Conservation (phyloP, 2,329 filamentous ascomycete species). For the Westerdykella sp. region DNA sequence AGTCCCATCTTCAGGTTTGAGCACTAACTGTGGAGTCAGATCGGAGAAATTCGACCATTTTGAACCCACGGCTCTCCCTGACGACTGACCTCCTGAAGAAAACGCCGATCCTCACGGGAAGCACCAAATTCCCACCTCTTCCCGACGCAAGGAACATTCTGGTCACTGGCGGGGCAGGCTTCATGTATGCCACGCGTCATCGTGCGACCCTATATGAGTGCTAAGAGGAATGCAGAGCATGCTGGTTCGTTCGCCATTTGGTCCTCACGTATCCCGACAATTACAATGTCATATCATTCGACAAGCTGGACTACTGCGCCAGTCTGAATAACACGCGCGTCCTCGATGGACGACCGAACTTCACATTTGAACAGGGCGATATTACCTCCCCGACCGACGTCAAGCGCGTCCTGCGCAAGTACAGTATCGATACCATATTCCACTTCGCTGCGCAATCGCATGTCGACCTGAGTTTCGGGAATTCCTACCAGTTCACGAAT, state of each 20-base stretch:
- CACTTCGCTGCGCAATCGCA: slow-evolving; percentile 84
- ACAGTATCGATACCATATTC: slow-evolving; percentile 72
- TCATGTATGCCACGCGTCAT: slow-evolving; percentile 57
- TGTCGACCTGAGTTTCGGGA: slow-evolving; percentile 75
- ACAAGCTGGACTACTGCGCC: slow-evolving; percentile 78
- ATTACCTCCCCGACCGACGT: slow-evolving; percentile 67
- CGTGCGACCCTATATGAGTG: not conserved
- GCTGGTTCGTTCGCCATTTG: slow-evolving; percentile 76
- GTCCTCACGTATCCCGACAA: slow-evolving; percentile 64
- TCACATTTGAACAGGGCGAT: slow-evolving; percentile 73
- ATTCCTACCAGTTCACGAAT: slow-evolving; percentile 73
- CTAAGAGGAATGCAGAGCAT: slow-evolving; percentile 52
- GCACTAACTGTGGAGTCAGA: slow-evolving; percentile 15
- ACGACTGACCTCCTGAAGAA: slow-evolving; percentile 64
- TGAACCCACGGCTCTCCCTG: slow-evolving; percentile 39
- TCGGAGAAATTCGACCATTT: slow-evolving; percentile 33
- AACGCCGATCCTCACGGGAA: slow-evolving; percentile 63
- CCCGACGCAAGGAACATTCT: slow-evolving; percentile 71
- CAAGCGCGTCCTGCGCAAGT: slow-evolving; percentile 61
- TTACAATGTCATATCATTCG: slow-evolving; percentile 77
- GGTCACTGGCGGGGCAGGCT: slow-evolving; percentile 77
- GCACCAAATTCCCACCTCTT: slow-evolving; percentile 63
- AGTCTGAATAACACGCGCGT: slow-evolving; percentile 72
- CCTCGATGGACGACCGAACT: slow-evolving; percentile 63
- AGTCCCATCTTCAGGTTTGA: not conserved